These are phyloP conservation scores for Fonsecaea nubica DNA, from an alignment of 2,329 filamentous ascomycete genomes.

Conservation along the genomic window DNA sequence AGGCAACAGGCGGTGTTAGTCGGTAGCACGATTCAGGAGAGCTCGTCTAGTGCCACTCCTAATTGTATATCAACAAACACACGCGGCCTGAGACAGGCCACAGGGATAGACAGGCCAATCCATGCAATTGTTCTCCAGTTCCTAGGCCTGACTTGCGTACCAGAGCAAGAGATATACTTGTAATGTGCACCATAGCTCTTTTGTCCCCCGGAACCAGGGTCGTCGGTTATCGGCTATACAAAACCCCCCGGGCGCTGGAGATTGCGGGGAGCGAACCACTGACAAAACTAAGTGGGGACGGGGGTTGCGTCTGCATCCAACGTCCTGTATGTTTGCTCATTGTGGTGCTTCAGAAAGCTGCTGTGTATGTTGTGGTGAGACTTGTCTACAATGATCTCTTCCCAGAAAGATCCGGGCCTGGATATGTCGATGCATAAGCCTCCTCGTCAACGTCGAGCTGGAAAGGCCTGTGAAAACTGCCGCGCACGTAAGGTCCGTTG, in stretches of 20 bases:
- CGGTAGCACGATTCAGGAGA: too few species aligned
- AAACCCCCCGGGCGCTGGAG: background rate
- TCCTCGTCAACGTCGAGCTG: slow-evolving; percentile 5
- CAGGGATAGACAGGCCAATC: too few species aligned
- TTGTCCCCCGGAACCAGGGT: background rate
- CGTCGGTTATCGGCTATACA: slow-evolving; percentile 4
- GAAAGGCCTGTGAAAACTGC: slow-evolving; percentile 14
- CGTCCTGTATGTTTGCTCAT: background rate
- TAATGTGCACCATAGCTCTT: background rate
- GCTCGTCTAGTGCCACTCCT: too few species aligned
- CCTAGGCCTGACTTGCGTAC: background rate
- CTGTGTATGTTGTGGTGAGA: background rate
- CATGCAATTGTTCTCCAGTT: background rate
- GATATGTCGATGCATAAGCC: background rate
- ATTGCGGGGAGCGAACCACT: background rate
- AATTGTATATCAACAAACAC: too few species aligned
- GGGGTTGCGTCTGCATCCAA: background rate
- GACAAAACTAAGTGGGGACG: background rate
- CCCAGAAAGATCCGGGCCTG: background rate
- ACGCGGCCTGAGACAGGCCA: too few species aligned
- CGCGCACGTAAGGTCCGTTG: slow-evolving; percentile 16
- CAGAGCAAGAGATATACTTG: background rate
- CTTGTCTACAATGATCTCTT: background rate
- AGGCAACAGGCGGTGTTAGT: too few species aligned
- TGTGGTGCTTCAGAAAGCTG: background rate